Evolutionary conservation across 352 stramenopile genomes (phyloP), one percentile per base, ranked within the genome.

Genomic region (Aphanomyces cochlioides): DNA sequence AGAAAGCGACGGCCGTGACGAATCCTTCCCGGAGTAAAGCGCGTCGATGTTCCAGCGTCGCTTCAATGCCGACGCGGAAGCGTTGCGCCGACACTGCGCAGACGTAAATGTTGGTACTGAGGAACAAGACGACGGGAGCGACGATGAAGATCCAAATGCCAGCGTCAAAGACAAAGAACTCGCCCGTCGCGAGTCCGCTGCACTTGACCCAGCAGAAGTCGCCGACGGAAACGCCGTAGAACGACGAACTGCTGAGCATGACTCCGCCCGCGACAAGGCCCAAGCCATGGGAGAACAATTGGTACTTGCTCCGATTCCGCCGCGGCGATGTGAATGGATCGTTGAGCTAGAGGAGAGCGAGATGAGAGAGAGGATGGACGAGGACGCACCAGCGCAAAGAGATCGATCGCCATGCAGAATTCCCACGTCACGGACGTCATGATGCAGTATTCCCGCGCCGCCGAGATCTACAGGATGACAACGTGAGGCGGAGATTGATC

Each of bases 251-350:
- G 0, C 77, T 2, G 39, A 70, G 64, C 64, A 70, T 70, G 39
- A 70, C 34, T 0, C 15, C 47, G 4, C 36, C 64, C 34, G 47
- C 64, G 5, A 70, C 17, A 4, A 70, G 13, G 2, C 81, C 82
- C 5, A 77, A 65, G 3, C 74, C 37, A 56, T 90, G 82, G 8
- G 76, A 72, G 34, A 88, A 79, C 28, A 81, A 61, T 17, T 85
- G 81, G 72, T 92, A 92, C 56, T 86, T 88, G 60, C 79, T 73
- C 0, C 84, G 81, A 63, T 92, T 92, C 36, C 85, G 63, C 5
- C 83, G 75, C 7, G 84, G 84, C 3, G 84, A 90, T n/a, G 84
- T 92, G 75, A 90, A 92, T 21, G 84, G 84, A 66, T 92, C 83
- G 17, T 83, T 92, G 79, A 92, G 88, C 81, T 89, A 67, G 7